Evolutionary conservation across 2,329 filamentous ascomycete species (phyloP), one percentile per base, ranked within the genome.

Genomic region (Aspergillus sp.): DNA sequence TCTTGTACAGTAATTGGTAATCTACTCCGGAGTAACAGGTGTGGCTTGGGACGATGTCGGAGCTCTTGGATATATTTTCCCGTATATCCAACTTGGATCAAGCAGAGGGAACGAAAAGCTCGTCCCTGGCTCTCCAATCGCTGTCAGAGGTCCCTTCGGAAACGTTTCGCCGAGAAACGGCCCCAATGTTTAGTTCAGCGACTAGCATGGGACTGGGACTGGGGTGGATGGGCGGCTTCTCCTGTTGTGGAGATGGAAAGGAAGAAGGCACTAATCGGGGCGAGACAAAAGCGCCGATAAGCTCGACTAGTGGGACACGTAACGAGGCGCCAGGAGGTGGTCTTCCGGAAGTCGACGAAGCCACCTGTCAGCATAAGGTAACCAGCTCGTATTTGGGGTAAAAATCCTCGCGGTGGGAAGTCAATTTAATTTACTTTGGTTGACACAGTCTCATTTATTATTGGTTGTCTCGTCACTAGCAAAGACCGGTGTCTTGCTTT

Each of bases 81-180:
- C 56, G n/a, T 48, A 24, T 51, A 24, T 35, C 35, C 24, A 43
- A 21, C 49, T 24, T 51, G 54, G 51, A 56, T 46, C 53, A 54
- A 62, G 55, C 56, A 61, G 53, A 53, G 24, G 47, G 43, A 6
- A 24, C n/a, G 50, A 58, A 58, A 58, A 57, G 43, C 40, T 51
- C 57, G 52, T 17, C 46, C 47, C 52, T 57, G 27, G 27, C 27
- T 31, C 27, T 31, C 27, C 27, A 21, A 35, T 55, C 46, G 50
- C 17, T 37, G 9, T 39, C 33, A 48, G 33, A 56, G 57, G 55
- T 52, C 57, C 31, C n/a, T 56, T 61, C 55, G 62, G 56, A 60
- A 56, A 56, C 31, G 23, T 40, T 45, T 52, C 58, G 59, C 63
- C 60, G 63, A 64, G 55, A 61, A 61, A 62, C 50, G 53, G 62